A percentile compares a stretch with the other conserved stretches of the same genome.
These are phyloP conservation scores for Populus deltoides DNA, from an alignment of 345 rosid genomes.

Conservation along the genomic window DNA sequence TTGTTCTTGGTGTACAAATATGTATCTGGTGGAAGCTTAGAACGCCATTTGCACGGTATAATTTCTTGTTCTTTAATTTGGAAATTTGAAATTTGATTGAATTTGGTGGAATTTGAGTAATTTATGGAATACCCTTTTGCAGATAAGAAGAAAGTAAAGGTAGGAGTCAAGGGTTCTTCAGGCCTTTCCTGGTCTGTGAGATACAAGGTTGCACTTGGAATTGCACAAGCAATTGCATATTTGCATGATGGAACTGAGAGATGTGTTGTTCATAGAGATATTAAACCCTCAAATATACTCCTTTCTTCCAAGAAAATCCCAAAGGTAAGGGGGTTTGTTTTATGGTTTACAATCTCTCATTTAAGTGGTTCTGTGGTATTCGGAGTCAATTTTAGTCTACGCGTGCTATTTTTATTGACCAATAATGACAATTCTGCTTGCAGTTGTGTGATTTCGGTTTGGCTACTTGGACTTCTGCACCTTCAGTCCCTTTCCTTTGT, in stretches of 20 bases:
- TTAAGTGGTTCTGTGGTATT: neutral
- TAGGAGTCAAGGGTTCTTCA: slow-evolving; percentile 37
- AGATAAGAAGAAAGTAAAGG: slow-evolving; percentile 72
- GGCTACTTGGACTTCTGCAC: slow-evolving; percentile 94
- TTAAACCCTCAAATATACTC: slow-evolving; percentile 89
- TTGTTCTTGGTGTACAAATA: slow-evolving; percentile 86
- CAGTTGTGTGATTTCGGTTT: slow-evolving; percentile 96
- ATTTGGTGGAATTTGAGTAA: slow-evolving; percentile 12
- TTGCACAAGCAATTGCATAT: slow-evolving; percentile 75
- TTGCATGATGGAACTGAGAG: slow-evolving; percentile 80
- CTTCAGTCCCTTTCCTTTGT: slow-evolving; percentile 86
- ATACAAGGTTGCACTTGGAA: slow-evolving; percentile 76
- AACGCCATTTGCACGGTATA: slow-evolving; percentile 78
- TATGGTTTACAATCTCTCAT: neutral
- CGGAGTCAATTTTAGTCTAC: neutral
- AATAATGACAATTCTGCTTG: slow-evolving; percentile 6
- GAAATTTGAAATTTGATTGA: slow-evolving; percentile 2
- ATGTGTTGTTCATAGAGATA: slow-evolving; percentile 93
- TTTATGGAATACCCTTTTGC: slow-evolving; percentile 22
- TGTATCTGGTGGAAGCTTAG: slow-evolving; percentile 90
- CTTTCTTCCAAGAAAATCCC: slow-evolving; percentile 83
- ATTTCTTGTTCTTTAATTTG: slow-evolving; percentile 1
- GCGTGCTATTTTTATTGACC: neutral
- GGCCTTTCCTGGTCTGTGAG: slow-evolving; percentile 69
- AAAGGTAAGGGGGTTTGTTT: slow-evolving; percentile 41